These are phyloP conservation scores for Wickerhamiella qilinensis DNA, from an alignment of 805 yeast genomes.

Conservation along the genomic window DNA sequence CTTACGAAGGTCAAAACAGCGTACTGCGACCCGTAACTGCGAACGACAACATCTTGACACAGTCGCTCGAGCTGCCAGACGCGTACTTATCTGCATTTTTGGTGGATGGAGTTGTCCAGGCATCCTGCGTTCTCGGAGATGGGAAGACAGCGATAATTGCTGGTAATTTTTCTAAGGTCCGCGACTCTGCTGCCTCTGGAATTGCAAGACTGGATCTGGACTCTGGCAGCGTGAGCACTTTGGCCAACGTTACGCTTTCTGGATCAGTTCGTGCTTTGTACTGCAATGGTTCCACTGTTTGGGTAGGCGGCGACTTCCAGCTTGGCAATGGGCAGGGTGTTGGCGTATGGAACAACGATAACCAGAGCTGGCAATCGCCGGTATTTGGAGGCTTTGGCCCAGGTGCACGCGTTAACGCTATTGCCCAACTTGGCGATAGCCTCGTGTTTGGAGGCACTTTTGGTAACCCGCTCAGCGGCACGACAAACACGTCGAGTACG, in stretches of 20 bases:
- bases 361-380: conserved; percentile 28
- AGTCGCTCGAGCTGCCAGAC: conserved; percentile 4
- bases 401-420: conserved; percentile 44
- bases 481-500: conserved; percentile 30
- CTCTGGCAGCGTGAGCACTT: conserved; percentile 4
- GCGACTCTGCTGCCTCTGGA: conserved; percentile 6
- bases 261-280: conserved; percentile 26
- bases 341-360: conserved; percentile 41
- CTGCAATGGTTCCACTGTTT: conserved; percentile 38
- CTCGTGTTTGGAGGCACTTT: conserved; percentile 74
- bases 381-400: conserved; percentile 67
- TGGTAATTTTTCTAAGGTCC: conserved; percentile 11
- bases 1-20: conserved; percentile 24
- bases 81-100: conserved; percentile 13
- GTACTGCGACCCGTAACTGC: conserved; percentile 9
- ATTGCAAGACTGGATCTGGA: conserved; percentile 6
- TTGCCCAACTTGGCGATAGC: conserved; percentile 29
- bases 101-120: conserved; percentile 10
- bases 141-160: conserved; percentile 8
- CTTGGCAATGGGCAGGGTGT: conserved; percentile 40
- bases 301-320: conserved; percentile 66
- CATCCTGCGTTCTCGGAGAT: conserved; percentile 11
- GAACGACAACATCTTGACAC: conserved; percentile 10
- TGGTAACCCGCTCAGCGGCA: conserved; percentile 57
- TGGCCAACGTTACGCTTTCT: conserved; percentile 4